A percentile compares a stretch with the other conserved stretches of the same genome.
Evolutionary conservation across 2,329 filamentous ascomycete genomes (phyloP).

Genomic region (Fusarium veterinarium): DNA sequence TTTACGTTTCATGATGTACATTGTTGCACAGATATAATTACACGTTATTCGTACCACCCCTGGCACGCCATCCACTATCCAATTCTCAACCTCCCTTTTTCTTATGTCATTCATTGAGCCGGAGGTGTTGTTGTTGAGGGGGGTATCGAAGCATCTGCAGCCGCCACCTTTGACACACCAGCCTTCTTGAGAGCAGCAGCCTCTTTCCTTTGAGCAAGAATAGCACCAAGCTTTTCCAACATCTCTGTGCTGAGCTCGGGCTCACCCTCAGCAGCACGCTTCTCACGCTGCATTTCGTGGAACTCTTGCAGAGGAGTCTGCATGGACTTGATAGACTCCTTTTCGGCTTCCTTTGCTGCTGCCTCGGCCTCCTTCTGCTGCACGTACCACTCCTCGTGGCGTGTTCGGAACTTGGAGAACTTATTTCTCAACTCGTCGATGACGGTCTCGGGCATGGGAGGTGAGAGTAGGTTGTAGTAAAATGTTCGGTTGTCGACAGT

Average conservation of each 20-base stretch:
- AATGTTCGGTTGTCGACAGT: constrained; percentile 81
- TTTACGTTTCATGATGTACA: constrained; percentile 49
- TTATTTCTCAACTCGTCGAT: constrained; percentile 88
- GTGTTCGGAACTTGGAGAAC: constrained; percentile 83
- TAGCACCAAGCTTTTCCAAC: constrained; percentile 70
- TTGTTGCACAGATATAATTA: constrained; percentile 50
- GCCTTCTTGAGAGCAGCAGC: constrained; percentile 53
- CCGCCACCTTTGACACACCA: constrained; percentile 50
- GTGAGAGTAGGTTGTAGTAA: constrained; percentile 78
- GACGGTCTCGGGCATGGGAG: constrained; percentile 82
- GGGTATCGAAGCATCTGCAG: constrained; percentile 32
- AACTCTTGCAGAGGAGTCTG: constrained; percentile 69
- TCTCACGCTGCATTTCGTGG: constrained; percentile 64
- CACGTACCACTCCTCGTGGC: constrained; percentile 81
- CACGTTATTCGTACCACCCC: constrained; percentile 37
- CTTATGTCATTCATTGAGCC: constrained; percentile 30
- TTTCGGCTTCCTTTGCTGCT: constrained; percentile 52
- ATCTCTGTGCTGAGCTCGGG: constrained; percentile 68
- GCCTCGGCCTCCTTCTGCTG: constrained; percentile 71
- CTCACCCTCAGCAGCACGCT: constrained; percentile 64
- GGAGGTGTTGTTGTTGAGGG: constrained; percentile 31
- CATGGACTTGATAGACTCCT: constrained; percentile 54
- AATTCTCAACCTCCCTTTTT: constrained; percentile 5
- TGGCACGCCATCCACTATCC: constrained; percentile 29
- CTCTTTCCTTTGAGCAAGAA: constrained; percentile 67